Percentiles rank a stretch among this genome's conserved stretches.
Evolutionary conservation across 805 yeast genomes (phyloP).

Genomic region (Metschnikowia picachoensis): DNA sequence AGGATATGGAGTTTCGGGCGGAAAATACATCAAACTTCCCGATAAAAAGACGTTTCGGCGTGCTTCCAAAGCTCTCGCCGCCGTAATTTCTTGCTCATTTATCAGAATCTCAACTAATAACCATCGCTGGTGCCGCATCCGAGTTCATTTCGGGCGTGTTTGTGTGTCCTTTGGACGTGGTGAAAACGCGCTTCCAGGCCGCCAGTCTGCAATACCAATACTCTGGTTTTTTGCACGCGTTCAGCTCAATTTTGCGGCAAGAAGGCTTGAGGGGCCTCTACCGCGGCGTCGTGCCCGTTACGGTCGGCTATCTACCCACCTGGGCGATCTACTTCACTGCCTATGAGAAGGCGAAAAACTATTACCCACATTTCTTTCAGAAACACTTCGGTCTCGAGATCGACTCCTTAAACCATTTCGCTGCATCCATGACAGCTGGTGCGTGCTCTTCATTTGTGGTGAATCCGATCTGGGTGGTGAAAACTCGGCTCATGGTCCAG

Average conservation of each 20-base stretch:
- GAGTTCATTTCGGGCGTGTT: conserved; percentile 85
- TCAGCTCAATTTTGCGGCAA: conserved; percentile 61
- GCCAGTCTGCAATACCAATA: conserved; percentile 60
- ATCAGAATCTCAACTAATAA: conserved; percentile 58
- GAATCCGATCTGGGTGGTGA: conserved; percentile 97
- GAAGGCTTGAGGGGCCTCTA: conserved; percentile 85
- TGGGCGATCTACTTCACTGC: conserved; percentile 96
- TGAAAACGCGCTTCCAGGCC: conserved; percentile 91
- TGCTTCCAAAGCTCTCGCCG: conserved; percentile 19
- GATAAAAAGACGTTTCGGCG: conserved; percentile 20
- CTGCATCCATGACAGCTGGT: conserved; percentile 83
- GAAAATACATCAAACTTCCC: conserved; percentile 20
- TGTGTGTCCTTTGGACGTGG: conserved; percentile 95
- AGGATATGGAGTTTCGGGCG: conserved; percentile 32
- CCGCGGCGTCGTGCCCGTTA: conserved; percentile 87
- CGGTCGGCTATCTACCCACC: conserved; percentile 91
- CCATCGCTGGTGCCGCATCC: conserved; percentile 88
- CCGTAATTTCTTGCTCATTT: conserved; percentile 21
- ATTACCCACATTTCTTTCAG: conserved; percentile 43
- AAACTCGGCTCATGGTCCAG: conserved; percentile 90
- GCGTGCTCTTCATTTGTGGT: conserved; percentile 77
- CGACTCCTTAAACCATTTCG: conserved; percentile 39
- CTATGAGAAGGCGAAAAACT: conserved; percentile 71
- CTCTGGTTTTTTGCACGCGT: conserved; percentile 59
- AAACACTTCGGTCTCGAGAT: conserved; percentile 21